These are phyloP conservation scores for Saprolegnia parasitica DNA, from an alignment of 352 stramenopile species.

Conservation along the genomic window DNA sequence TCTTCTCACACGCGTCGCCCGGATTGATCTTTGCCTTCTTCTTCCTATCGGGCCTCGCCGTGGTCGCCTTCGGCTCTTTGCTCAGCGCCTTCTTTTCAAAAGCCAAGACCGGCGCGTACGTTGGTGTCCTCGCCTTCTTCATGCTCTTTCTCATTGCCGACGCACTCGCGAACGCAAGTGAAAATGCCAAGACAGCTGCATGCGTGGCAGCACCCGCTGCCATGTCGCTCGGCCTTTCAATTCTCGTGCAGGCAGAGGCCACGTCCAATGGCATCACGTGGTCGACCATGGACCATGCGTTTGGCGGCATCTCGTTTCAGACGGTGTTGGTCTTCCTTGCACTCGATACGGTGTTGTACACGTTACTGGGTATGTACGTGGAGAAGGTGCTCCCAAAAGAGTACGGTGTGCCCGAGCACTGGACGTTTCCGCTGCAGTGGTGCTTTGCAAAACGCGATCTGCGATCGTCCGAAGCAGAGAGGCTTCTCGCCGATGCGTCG, in stretches of 20 bases:
- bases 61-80: conserved; percentile 48
- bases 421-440: conserved; percentile 78
- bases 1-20: conserved; percentile 29
- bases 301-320: conserved; percentile 60
- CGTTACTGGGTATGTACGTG: conserved; percentile 67
- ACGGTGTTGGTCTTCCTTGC: conserved; percentile 74
- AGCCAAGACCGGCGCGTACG: conserved; percentile 24
- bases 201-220: conserved; percentile 34
- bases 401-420: conserved; percentile 46
- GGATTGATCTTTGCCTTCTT: conserved; percentile 36
- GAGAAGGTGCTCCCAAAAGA: conserved; percentile 37
- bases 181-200: conserved; percentile 29
- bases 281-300: conserved; percentile 36
- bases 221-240: conserved; percentile 44
- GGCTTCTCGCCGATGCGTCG: conserved; percentile 13
- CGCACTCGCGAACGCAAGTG: conserved; percentile 34
- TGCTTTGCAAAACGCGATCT: conserved; percentile 53
- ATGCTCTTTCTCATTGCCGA: conserved; percentile 20
- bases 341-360: conserved; percentile 86
- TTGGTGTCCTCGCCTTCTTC: conserved; percentile 39
- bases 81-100: conserved; percentile 38
- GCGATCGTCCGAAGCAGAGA: conserved; percentile 8
- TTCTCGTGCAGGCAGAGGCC: conserved; percentile 31
- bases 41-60: conserved; percentile 34
- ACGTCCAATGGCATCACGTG: conserved; percentile 50